Evolutionary conservation across 176 grass and related monocot genomes (phyloP), one percentile per base, ranked within the genome.

Genomic region (Puccinellia tenuiflora): DNA sequence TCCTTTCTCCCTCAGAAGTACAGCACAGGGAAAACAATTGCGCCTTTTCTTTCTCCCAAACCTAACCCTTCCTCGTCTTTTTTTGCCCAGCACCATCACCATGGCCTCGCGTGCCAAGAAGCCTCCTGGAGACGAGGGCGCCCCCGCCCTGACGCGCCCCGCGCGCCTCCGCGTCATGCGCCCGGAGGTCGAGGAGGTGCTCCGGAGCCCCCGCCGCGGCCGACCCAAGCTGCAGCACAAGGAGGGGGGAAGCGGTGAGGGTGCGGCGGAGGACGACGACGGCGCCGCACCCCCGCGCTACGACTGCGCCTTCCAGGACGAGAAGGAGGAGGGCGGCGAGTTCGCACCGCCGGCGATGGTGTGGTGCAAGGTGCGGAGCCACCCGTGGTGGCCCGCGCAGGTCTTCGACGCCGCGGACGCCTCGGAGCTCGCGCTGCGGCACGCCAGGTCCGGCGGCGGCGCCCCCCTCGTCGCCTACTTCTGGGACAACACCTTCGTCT

Each of bases 331-430:
- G 29, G 40, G 61, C 21, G 38, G 68, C 7, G 56, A 29, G 4
- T 94, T 97, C 16, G 39, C 62, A 24, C 74, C 88, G 38, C 84
- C 83, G 15, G 77, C 89, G 9, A 67, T 94, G 64, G 92, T 92
- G 11, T 94, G 92, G 92, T 87, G 90, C 77, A 97, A 94, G 86
- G 92, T 97, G 85, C 90, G 79, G 76, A 92, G 86, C 56, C 90
- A 97, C 75, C 92, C 95, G 6, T 97, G 95, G 95, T 97, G 95
- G 95, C 95, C 92, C 6, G 95, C 86, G 17, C 88, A 92, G 81
- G 91, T 94, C 42, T 94, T 97, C 59, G 84, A 91, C 79, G 75
- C 84, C 15, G 79, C 88, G 21, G 90, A 91, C 65, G 95, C 95
- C 40, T 97, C 95, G 5, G 84, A 85, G 28, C 64, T 86, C 20